Conservation (phyloP, 768 basidiomycete genomes). For the Daedaleopsis sinensis region DNA sequence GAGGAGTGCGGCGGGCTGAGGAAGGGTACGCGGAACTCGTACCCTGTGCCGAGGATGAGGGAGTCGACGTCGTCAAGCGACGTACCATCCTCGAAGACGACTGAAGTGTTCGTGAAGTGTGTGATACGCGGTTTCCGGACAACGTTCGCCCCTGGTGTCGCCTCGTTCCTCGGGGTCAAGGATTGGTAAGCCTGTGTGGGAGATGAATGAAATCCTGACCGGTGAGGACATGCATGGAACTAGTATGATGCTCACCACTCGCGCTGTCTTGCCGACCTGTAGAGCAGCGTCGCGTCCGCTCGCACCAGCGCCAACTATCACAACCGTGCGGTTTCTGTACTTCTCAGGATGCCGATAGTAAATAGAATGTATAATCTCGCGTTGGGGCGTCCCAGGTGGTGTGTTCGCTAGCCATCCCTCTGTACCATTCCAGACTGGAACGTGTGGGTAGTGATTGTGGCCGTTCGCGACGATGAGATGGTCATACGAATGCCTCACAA, state of each 20-base stretch:
- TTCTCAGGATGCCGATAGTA: slow-evolving; percentile 52
- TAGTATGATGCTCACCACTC: slow-evolving; percentile 37
- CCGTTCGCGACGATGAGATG: slow-evolving; percentile 62
- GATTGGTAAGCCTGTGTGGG: slow-evolving; percentile 39
- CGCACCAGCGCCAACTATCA: slow-evolving; percentile 52
- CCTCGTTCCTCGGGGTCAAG: slow-evolving; percentile 24
- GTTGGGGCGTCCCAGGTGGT: slow-evolving; percentile 23
- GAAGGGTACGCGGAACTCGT: slow-evolving; percentile 56
- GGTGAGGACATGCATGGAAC: not conserved
- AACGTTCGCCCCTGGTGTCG: slow-evolving; percentile 27
- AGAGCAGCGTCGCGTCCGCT: slow-evolving; percentile 51
- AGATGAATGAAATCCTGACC: not conserved
- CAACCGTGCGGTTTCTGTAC: slow-evolving; percentile 45
- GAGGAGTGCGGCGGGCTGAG: slow-evolving; percentile 29
- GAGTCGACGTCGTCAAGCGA: slow-evolving; percentile 42
- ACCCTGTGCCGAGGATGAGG: slow-evolving; percentile 59
- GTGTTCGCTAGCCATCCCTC: slow-evolving; percentile 48
- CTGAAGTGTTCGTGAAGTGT: slow-evolving; percentile 45
- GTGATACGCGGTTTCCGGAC: slow-evolving; percentile 46
- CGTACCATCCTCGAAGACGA: slow-evolving; percentile 54
- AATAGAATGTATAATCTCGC: slow-evolving; percentile 53
- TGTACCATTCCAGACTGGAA: slow-evolving; percentile 49
- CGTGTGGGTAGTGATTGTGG: slow-evolving; percentile 54
- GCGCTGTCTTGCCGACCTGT: slow-evolving; percentile 44
- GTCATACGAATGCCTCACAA: slow-evolving; percentile 39